phyloP scores from a whole-genome alignment of 352 stramenopile genomes.

The Peronospora farinosa region DNA sequence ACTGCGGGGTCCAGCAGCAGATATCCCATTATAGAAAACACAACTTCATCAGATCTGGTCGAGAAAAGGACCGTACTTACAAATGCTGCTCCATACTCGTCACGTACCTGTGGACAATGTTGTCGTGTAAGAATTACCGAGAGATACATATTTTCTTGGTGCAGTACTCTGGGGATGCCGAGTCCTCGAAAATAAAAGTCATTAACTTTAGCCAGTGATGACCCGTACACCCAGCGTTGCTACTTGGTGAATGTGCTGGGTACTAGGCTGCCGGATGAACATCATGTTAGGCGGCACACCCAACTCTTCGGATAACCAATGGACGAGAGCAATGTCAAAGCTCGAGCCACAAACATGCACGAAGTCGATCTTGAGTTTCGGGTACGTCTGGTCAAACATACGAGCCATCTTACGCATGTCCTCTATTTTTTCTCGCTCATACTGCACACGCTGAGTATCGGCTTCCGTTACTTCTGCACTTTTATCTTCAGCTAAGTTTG shows the following conservation, averaged over 20 bases:
- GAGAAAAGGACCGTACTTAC: not conserved
- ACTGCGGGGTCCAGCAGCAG: too few species aligned
- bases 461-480: slow-evolving; percentile 36
- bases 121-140: not conserved
- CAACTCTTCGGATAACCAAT: slow-evolving; percentile 78
- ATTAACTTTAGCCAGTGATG: slow-evolving; percentile 61
- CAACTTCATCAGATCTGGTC: too few species aligned
- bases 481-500: slow-evolving; percentile 22
- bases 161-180: too few species aligned
- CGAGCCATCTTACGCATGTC: slow-evolving; percentile 72
- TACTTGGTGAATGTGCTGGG: slow-evolving; percentile 87
- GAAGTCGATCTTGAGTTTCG: slow-evolving; percentile 89
- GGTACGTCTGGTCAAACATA: slow-evolving; percentile 88
- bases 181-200: not conserved
- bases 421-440: slow-evolving; percentile 38
- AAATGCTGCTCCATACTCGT: not conserved
- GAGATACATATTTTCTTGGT: not conserved
- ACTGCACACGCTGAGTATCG: slow-evolving; percentile 27
- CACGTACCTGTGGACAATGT: not conserved
- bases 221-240: slow-evolving; percentile 79
- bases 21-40: too few species aligned
- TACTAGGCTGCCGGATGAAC: slow-evolving; percentile 89
- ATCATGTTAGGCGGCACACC: slow-evolving; percentile 87
- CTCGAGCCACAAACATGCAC: slow-evolving; percentile 55
- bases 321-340: slow-evolving; percentile 79